Percentiles rank a stretch among this genome's conserved stretches.
These are phyloP conservation scores for Thozetella sp. DNA, from an alignment of 495 filamentous ascomycete genomes.

Conservation along the genomic window DNA sequence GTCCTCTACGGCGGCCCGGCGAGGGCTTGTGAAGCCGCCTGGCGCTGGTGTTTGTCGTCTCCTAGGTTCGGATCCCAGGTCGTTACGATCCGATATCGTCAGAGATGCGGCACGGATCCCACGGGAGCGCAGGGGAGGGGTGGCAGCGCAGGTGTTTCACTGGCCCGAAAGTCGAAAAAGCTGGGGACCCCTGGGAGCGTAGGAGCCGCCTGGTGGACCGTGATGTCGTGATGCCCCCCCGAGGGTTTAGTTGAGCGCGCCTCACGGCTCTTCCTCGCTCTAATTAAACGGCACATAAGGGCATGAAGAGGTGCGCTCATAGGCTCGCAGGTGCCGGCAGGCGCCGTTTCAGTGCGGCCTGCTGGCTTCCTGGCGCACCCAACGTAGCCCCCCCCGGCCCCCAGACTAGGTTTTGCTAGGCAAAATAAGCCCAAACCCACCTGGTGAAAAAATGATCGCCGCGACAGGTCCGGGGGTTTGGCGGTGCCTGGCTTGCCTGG, in stretches of 20 bases:
- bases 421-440: background rate
- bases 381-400: no score
- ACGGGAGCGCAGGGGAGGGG: background rate
- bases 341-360: background rate
- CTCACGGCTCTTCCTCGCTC: conserved; percentile 39
- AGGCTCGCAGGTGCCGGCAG: conserved; percentile 1
- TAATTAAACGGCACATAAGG: conserved; percentile 30
- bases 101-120: no score
- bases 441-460: background rate
- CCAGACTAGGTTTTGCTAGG: no score
- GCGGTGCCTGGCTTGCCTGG: background rate
- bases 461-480: background rate
- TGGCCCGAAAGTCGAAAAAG: conserved; percentile 2
- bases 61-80: no score
- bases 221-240: conserved; percentile 12
- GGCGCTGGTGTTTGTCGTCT: no score
- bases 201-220: conserved; percentile 6
- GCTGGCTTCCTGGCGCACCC: no score
- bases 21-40: no score
- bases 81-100: no score
- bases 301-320: conserved; percentile 2
- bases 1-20: no score
- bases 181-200: background rate
- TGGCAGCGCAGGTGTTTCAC: background rate
- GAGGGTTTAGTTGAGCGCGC: conserved; percentile 7